These are phyloP conservation scores for Chaetomium globosum DNA, from an alignment of 2,329 filamentous ascomycete species.

Conservation along the genomic window DNA sequence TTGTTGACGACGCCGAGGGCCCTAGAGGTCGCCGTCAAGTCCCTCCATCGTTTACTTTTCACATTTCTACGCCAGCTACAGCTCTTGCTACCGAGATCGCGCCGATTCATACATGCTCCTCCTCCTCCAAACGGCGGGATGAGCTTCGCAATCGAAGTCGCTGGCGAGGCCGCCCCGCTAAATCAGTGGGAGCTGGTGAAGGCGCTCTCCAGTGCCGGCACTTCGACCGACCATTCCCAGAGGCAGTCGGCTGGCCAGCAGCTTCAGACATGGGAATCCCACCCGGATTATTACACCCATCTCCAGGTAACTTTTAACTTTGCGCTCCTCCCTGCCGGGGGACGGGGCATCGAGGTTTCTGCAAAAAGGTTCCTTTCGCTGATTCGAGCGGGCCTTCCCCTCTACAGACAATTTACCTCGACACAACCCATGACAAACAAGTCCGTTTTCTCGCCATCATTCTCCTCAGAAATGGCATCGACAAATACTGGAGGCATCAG, in stretches of 20 bases:
- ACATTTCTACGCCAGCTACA: not conserved
- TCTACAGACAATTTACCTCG: constrained; percentile 74
- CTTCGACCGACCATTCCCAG: constrained; percentile 63
- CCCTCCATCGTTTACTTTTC: not conserved
- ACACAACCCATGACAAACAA: constrained; percentile 73
- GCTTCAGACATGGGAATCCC: constrained; percentile 70
- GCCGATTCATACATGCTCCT: not conserved
- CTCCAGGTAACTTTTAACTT: constrained; percentile 65
- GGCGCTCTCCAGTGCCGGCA: constrained; percentile 61
- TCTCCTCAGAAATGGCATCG: constrained; percentile 94
- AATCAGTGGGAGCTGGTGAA: constrained; percentile 65
- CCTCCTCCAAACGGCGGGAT: constrained; percentile 46
- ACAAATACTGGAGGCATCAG: constrained; percentile 81
- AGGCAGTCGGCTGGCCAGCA: constrained; percentile 71
- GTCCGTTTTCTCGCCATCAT: constrained; percentile 89
- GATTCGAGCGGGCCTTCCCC: constrained; percentile 13
- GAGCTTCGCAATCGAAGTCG: constrained; percentile 74
- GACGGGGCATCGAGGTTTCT: not conserved
- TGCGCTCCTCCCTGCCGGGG: not conserved
- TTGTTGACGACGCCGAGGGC: not conserved
- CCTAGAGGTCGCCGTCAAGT: constrained; percentile 1
- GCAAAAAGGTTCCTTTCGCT: constrained; percentile 12
- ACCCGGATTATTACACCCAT: constrained; percentile 66
- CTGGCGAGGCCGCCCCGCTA: constrained; percentile 77
- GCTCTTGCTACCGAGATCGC: not conserved